These are phyloP conservation scores for Sporothrix euskadiensis DNA, from an alignment of 2,329 filamentous ascomycete genomes.

Conservation along the genomic window DNA sequence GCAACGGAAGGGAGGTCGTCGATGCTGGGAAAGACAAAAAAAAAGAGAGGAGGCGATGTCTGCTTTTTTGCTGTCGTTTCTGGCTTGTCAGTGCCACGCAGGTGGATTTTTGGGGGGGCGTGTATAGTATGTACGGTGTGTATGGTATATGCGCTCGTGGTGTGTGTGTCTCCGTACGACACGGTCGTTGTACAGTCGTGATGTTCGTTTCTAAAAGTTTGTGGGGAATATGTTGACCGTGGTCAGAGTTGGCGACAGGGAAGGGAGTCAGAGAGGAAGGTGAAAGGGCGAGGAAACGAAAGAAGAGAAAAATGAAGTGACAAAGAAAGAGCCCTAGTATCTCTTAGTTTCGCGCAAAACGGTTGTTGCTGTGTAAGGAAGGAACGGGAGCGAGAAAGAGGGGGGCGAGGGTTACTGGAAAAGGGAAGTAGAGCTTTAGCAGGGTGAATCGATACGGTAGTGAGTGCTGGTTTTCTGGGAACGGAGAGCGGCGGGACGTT, in stretches of 20 bases:
- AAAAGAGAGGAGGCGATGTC: background rate
- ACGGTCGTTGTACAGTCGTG: conserved; percentile 4
- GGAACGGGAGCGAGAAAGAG: conserved; percentile 19
- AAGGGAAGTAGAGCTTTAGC: conserved; percentile 22
- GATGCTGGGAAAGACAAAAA: background rate
- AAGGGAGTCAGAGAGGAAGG: background rate
- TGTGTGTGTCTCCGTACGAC: conserved; percentile 12
- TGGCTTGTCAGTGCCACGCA: conserved; percentile 16
- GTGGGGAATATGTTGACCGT: background rate
- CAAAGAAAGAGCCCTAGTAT: background rate
- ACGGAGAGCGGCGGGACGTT: conserved; percentile 7
- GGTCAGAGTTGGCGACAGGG: conserved; percentile 18
- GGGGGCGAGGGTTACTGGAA: conserved; percentile 28
- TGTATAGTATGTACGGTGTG: background rate
- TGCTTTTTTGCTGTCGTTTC: background rate
- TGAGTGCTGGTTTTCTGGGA: background rate
- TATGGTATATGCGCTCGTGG: conserved; percentile 6
- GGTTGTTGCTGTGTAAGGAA: conserved; percentile 15
- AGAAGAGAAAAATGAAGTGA: background rate
- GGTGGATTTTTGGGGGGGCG: background rate
- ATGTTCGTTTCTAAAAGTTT: background rate
- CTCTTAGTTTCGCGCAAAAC: background rate
- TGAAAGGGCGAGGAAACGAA: background rate
- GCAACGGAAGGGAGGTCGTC: background rate
- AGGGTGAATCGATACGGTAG: conserved; percentile 8